Evolutionary conservation across 495 filamentous ascomycete species (phyloP).

Genomic region (Aspergillus leporis): DNA sequence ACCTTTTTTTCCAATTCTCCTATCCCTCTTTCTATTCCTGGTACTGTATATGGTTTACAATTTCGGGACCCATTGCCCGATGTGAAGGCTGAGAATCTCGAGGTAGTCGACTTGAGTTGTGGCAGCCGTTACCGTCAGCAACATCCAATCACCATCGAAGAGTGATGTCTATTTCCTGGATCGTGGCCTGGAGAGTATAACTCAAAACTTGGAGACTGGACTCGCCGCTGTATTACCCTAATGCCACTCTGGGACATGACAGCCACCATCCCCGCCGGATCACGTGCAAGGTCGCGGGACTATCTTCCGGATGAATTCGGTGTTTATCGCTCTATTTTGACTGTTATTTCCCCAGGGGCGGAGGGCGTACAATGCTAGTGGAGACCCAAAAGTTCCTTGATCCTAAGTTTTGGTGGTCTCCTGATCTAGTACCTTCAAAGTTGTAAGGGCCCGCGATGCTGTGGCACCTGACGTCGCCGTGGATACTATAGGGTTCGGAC

Average conservation of each 20-base stretch:
- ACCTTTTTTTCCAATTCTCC: constrained; percentile 20
- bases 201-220: no score
- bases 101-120: no score
- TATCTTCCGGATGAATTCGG: not conserved
- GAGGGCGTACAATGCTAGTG: not conserved
- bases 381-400: not conserved
- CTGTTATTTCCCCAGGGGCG: not conserved
- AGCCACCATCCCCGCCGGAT: not conserved
- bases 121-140: no score
- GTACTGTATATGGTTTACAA: no score
- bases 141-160: no score
- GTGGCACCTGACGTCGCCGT: constrained; percentile 4
- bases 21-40: not conserved
- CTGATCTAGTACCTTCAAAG: not conserved
- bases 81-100: no score
- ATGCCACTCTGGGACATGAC: no score
- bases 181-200: no score
- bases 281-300: constrained; percentile 2
- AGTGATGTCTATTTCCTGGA: no score
- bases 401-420: not conserved
- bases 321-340: not conserved
- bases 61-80: no score
- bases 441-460: not conserved
- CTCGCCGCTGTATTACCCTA: no score
- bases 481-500: constrained; percentile 9